phyloP scores from a whole-genome alignment of 2,329 filamentous ascomycete genomes.

The Aureobasidium musti region DNA sequence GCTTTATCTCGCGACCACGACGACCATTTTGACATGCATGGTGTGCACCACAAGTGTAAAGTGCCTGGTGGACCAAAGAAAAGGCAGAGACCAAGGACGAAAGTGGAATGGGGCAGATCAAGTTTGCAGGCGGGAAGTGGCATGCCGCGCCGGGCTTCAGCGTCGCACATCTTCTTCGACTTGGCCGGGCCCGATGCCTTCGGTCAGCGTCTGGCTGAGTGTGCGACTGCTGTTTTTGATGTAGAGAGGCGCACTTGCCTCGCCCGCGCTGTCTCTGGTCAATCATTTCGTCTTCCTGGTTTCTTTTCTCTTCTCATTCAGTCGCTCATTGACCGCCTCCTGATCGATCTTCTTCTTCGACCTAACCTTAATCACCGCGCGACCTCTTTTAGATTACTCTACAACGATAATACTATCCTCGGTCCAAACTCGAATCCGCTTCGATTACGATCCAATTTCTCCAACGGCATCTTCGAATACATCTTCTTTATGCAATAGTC shows the following conservation, averaged over 20 bases:
- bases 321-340: conserved; percentile 16
- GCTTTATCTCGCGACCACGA: neutral
- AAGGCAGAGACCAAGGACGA: neutral
- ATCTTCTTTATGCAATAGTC: conserved; percentile 27
- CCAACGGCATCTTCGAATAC: conserved; percentile 21
- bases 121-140: conserved; percentile 9
- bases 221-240: conserved; percentile 20
- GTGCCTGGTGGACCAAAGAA: neutral
- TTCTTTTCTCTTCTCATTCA: neutral
- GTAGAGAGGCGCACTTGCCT: conserved; percentile 18
- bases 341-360: conserved; percentile 16
- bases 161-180: conserved; percentile 11
- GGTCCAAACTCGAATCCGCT: conserved; percentile 3
- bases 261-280: conserved; percentile 9
- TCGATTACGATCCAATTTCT: conserved; percentile 22
- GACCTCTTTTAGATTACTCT: conserved; percentile 1
- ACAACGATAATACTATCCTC: conserved; percentile 18
- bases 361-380: conserved; percentile 22
- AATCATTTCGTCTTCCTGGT: neutral
- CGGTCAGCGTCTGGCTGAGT: conserved; percentile 12
- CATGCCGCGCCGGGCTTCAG: conserved; percentile 12
- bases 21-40: neutral
- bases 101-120: conserved; percentile 16
- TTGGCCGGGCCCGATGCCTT: conserved; percentile 18
- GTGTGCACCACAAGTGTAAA: neutral